Conservation (phyloP, 805 yeast species). For the Candida silvicultrix region DNA sequence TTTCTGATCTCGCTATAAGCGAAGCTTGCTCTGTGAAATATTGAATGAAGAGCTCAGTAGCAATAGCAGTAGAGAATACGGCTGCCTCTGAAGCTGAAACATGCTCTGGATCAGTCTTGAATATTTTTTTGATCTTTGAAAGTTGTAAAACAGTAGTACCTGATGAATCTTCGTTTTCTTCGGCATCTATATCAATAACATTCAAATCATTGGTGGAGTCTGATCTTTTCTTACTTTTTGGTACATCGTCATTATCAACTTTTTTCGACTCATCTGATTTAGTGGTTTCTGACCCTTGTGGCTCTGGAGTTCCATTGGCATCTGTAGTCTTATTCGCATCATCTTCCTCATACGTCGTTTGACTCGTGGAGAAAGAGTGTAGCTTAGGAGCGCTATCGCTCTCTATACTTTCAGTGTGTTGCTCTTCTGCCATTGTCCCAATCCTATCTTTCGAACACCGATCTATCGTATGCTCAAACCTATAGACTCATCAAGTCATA, state of each 20-base stretch:
- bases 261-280: neutral
- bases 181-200: neutral
- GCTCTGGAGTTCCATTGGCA: slow-evolving; percentile 10
- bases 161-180: slow-evolving; percentile 22
- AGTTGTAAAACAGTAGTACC: slow-evolving; percentile 46
- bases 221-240: neutral
- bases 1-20: slow-evolving; percentile 54
- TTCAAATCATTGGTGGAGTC: neutral
- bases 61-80: slow-evolving; percentile 69
- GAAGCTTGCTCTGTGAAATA: slow-evolving; percentile 68
- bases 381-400: slow-evolving; percentile 14
- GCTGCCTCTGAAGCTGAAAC: slow-evolving; percentile 62
- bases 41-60: slow-evolving; percentile 69
- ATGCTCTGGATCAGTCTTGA: slow-evolving; percentile 73
- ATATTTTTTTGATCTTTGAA: slow-evolving; percentile 61
- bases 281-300: neutral
- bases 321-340: slow-evolving; percentile 7
- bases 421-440: neutral
- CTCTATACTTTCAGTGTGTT: neutral
- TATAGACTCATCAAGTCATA: no score
- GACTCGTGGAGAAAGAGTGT: slow-evolving; percentile 13
- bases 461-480: no score
- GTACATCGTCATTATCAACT: neutral
- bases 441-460: no score
- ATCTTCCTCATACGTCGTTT: neutral